phyloP scores from a whole-genome alignment of 768 basidiomycete genomes.

The Botryobasidium botryosum region DNA sequence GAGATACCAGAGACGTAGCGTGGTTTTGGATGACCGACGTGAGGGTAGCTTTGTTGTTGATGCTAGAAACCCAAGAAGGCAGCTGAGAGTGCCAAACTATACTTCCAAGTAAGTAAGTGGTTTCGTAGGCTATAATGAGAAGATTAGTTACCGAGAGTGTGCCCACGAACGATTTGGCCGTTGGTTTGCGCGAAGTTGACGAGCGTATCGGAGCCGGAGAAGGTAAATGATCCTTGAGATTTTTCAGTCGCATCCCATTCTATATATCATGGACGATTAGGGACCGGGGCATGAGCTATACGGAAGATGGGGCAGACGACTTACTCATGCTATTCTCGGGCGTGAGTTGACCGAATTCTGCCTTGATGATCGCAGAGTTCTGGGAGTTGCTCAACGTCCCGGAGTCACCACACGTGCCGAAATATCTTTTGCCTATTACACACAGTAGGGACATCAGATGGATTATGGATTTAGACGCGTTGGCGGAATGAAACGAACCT shows the following conservation, averaged over 20 bases:
- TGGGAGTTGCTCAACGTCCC: constrained; percentile 3
- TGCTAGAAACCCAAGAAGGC: constrained; percentile 10
- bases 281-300: too few relatives aligned
- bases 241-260: constrained; percentile 2
- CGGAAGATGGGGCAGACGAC: too few relatives aligned
- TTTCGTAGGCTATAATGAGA: too few relatives aligned
- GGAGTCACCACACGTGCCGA: constrained; percentile 2
- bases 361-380: constrained; percentile 9
- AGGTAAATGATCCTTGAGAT: constrained; percentile 7
- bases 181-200: constrained; percentile 4
- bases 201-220: constrained; percentile 7
- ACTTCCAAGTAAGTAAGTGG: too few relatives aligned
- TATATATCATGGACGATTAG: too few relatives aligned
- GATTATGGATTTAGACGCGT: too few relatives aligned
- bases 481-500: too few relatives aligned
- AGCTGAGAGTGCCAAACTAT: too few relatives aligned
- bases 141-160: background rate
- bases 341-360: constrained; percentile 11
- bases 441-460: too few relatives aligned
- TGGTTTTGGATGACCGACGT: constrained; percentile 13
- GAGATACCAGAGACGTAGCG: constrained; percentile 7
- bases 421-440: constrained; percentile 5
- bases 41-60: constrained; percentile 7
- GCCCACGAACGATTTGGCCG: constrained; percentile 4
- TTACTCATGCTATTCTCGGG: too few relatives aligned